Percentiles rank a stretch among this genome's conserved stretches.
Conservation (phyloP, 306 rosid species). For the Trifolium dubium region DNA sequence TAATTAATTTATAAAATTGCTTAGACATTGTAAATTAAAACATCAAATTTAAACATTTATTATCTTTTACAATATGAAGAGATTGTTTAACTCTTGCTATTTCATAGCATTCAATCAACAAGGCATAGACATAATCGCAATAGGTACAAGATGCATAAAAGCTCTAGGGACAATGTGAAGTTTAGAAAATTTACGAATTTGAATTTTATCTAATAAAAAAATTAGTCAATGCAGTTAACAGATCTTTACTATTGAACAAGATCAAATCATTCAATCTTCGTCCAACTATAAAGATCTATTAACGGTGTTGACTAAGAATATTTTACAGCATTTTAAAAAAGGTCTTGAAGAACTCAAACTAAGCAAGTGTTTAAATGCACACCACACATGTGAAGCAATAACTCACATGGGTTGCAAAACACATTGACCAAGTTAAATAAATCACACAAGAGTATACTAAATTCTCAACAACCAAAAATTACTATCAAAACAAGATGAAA, state of each 20-base stretch:
- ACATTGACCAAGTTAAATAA: conserved; percentile 20
- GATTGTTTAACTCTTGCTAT: too few species aligned
- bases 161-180: neutral
- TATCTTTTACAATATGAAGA: too few species aligned
- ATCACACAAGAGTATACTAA: conserved; percentile 13
- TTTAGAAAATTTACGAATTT: too few species aligned
- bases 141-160: neutral
- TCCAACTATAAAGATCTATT: neutral
- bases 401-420: conserved; percentile 36
- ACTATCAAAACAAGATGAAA: conserved; percentile 20
- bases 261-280: neutral
- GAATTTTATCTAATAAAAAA: too few species aligned
- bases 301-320: neutral
- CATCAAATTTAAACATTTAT: too few species aligned
- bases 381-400: conserved; percentile 24
- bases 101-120: too few species aligned
- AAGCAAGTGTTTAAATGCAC: conserved; percentile 22
- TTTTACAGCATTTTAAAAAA: neutral
- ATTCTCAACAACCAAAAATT: conserved; percentile 40
- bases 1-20: too few species aligned
- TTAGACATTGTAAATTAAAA: too few species aligned
- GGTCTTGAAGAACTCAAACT: conserved; percentile 3
- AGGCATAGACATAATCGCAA: too few species aligned
- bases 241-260: neutral
- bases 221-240: neutral